A percentile compares a stretch with the other conserved stretches of the same genome.
Conservation (phyloP, 2,329 filamentous ascomycete genomes). For the Emmonsiellopsis sp. region DNA sequence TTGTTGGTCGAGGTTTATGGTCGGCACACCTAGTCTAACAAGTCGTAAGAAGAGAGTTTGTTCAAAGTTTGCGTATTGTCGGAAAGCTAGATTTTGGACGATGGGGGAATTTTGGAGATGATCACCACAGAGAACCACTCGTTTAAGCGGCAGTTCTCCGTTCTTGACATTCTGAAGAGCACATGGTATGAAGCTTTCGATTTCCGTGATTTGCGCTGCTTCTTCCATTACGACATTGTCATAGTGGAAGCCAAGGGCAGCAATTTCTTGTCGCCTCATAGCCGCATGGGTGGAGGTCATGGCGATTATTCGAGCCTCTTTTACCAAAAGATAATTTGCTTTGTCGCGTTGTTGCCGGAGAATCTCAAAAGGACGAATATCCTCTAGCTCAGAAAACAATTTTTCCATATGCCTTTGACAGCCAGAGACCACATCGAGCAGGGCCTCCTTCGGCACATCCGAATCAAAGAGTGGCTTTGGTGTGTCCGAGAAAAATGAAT, state of each 20-base stretch:
- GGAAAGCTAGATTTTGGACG: slow-evolving; percentile 87
- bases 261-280: slow-evolving; percentile 85
- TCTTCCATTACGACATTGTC: slow-evolving; percentile 99
- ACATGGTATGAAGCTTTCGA: slow-evolving; percentile 91
- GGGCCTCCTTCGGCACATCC: slow-evolving; percentile 53
- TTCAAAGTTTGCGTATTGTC: slow-evolving; percentile 90
- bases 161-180: slow-evolving; percentile 76
- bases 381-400: slow-evolving; percentile 84
- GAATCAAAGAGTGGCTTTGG: slow-evolving; percentile 75
- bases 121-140: slow-evolving; percentile 87
- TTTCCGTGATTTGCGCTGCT: slow-evolving; percentile 93
- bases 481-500: slow-evolving; percentile 74
- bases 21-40: slow-evolving; percentile 83
- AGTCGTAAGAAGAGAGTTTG: slow-evolving; percentile 90
- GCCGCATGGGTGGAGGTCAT: slow-evolving; percentile 99
- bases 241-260: slow-evolving; percentile 86
- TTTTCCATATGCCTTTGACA: slow-evolving; percentile 83
- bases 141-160: slow-evolving; percentile 66
- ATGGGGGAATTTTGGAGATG: slow-evolving; percentile 95
- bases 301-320: slow-evolving; percentile 92
- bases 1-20: slow-evolving; percentile 83
- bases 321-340: slow-evolving; percentile 88
- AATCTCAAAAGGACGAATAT: slow-evolving; percentile 92
- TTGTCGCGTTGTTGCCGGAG: slow-evolving; percentile 81
- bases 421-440: slow-evolving; percentile 67